Percentiles rank a stretch among this genome's conserved stretches.
Evolutionary conservation across 371 early-diverging fungal genomes (phyloP).

Genomic region (Mortierella sp.): DNA sequence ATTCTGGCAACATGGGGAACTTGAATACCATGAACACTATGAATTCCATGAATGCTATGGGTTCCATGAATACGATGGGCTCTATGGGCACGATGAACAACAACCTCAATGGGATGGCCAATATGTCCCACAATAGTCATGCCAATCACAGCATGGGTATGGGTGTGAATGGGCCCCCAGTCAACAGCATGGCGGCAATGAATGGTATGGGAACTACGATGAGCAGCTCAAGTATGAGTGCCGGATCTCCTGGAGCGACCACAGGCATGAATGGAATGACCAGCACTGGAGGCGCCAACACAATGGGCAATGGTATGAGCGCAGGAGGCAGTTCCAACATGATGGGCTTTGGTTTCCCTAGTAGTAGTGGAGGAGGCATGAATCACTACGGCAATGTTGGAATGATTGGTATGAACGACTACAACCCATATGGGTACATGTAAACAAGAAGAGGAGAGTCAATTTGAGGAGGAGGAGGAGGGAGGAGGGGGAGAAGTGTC

Average conservation of each 20-base stretch:
- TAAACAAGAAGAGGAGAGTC: conserved; percentile 5
- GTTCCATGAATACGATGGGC: conserved; percentile 4
- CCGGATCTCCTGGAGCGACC: background rate
- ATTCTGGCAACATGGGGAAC: background rate
- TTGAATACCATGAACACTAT: background rate
- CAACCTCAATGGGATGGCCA: background rate
- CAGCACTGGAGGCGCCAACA: conserved; percentile 2
- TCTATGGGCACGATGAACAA: conserved; percentile 15
- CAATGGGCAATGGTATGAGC: conserved; percentile 16
- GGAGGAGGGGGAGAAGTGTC: no score
- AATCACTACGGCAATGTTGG: conserved; percentile 39
- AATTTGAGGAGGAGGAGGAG: no score
- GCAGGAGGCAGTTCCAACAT: conserved; percentile 18
- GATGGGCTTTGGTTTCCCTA: conserved; percentile 36
- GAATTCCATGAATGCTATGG: background rate
- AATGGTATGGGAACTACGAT: conserved; percentile 15
- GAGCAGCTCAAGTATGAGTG: conserved; percentile 9
- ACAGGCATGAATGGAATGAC: conserved; percentile 15
- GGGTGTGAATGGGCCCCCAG: background rate
- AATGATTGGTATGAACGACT: conserved; percentile 42
- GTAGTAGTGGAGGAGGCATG: conserved; percentile 14
- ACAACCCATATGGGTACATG: conserved; percentile 40
- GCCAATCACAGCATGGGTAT: background rate
- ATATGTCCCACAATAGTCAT: background rate
- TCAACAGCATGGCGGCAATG: conserved; percentile 7